Base-by-base conservation (phyloP, 352 stramenopile genomes). In the Globisporangium abappressorium region DNA sequence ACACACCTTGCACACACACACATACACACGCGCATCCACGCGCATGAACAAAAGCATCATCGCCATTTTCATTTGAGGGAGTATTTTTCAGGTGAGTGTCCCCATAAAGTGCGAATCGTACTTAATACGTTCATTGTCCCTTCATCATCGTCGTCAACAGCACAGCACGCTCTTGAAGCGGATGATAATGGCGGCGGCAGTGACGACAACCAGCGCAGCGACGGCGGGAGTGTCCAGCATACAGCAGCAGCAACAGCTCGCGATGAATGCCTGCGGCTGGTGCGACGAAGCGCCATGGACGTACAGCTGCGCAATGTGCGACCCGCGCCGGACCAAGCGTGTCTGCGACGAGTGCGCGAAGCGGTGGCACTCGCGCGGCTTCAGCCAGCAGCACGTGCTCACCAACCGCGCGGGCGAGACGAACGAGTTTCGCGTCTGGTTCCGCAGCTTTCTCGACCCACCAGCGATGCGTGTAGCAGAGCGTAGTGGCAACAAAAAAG, bases 291-390 rank as follows among this genome's bases (percentile, higher is more conserved):
- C 49, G 43, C 68, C 71, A 34, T 84, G 77, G 77, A 62, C 28
- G 5, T 79, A 73, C 38, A 26, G 59, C 56, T 84, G 77, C 47
- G 58, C 58, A 20, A 72, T 61, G 69, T 84, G 77, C 56, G 77
- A 84, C 47, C 67, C 70, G 34, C 70, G 77, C 0, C 59, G 54
- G 33, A 51, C 57, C 8, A 82, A 84, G 61, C 63, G 51, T 0
- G 28, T 81, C 11, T 84, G 77, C 54, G 20, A 62, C 9, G 64
- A 57, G 2, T 84, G 77, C 54, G 60, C 77, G 5, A 62, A 60
- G 55, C 72, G 69, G 2, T 84, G 77, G 77, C 77, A 84, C 70
- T 70, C 75, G 63, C 73, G 77, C 62, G 77, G 77, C 15, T 71
- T 72, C 55, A 75, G 70, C n/a, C 65, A 62, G 5, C 46, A 74